Base-by-base conservation (phyloP, 169 alveolate genomes). In the Cryptosporidium ryanae region DNA sequence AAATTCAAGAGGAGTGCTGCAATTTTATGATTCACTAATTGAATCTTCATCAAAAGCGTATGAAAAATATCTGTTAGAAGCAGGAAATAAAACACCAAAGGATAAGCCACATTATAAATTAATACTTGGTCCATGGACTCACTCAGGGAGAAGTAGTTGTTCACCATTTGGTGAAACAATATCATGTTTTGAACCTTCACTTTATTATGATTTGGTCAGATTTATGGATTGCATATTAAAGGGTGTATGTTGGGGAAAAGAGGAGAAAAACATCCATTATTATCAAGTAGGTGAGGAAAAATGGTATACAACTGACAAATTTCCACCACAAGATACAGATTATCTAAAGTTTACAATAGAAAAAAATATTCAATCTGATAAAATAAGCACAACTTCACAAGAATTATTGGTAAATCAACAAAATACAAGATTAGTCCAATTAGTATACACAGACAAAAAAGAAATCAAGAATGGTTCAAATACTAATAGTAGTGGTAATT, bases 111-210 rank as follows among this genome's bases (percentile, higher is more conserved):
- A 44, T 17, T 71, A 76, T 55, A 90, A 90, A 65, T 68, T 90
- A 43, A 59, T 87, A 0, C 82, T 90, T 4, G 93, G 93, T 15
- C 84, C 87, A 31, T 90, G 93, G 93, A 90, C 82, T n/a, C 93
- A 90, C 50, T 82, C 91, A 5, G 93, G 92, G 3, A 46, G 93
- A 25, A 59, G 90, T n/a, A 82, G 63, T 34, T 90, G 93, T 81
- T 66, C 70, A 46, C 93, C 93, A 1, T 90, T 57, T 66, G 92
- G 92, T 25, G 83, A 91, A 12, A 66, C 49, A 32, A 68, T 59
- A 34, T 82, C 93, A 21, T 89, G 92, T 54, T 90, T 90, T 34
- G 93, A 90, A 27, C 76, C 82, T 0, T 90, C 87, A 32, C 52
- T 67, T n/a, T 90, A 90, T 63, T 50, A 57, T 25, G 92, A 81